Evolutionary conservation across 23 red algal genomes (phyloP).

Genomic region (Cyanidium caldarium): DNA sequence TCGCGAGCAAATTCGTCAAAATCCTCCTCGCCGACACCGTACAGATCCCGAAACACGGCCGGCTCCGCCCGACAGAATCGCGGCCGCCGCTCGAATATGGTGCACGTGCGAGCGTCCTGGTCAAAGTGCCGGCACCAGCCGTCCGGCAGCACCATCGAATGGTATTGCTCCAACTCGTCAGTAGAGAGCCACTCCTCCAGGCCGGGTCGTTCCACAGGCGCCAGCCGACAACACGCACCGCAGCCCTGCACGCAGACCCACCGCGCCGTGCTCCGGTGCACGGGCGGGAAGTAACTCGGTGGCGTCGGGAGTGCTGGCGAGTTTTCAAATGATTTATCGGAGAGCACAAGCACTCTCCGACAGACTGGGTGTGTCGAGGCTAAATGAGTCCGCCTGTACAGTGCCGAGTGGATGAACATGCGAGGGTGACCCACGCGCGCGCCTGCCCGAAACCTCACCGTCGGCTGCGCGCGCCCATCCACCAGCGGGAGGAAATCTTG

Average conservation of each 20-base stretch:
- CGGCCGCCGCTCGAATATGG: slow-evolving; percentile 15
- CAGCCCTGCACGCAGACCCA: slow-evolving; percentile 37
- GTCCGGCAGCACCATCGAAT: slow-evolving; percentile 14
- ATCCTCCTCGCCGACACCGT: not conserved
- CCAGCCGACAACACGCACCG: slow-evolving; percentile 47
- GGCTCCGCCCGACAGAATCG: slow-evolving; percentile 35
- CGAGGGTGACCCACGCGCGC: too few species aligned
- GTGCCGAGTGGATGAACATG: too few species aligned
- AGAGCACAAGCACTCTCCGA: too few species aligned
- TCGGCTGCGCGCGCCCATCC: too few species aligned
- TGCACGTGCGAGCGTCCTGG: slow-evolving; percentile 16
- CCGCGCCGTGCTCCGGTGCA: too few species aligned
- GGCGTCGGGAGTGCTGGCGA: too few species aligned
- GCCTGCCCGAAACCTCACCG: too few species aligned
- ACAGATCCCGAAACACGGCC: slow-evolving; percentile 24
- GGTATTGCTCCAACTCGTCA: slow-evolving; percentile 20
- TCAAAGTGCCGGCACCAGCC: slow-evolving; percentile 47
- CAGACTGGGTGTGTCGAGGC: too few species aligned
- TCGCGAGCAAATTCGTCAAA: slow-evolving; percentile 26
- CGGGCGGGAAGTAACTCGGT: too few species aligned
- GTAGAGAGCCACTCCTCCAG: slow-evolving; percentile 7
- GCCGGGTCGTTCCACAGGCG: not conserved
- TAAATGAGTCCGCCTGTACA: too few species aligned
- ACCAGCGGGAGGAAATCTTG: too few species aligned
- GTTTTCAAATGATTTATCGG: too few species aligned